Evolutionary conservation across 306 rosid genomes (phyloP).

Genomic region (Luffa acutangula): DNA sequence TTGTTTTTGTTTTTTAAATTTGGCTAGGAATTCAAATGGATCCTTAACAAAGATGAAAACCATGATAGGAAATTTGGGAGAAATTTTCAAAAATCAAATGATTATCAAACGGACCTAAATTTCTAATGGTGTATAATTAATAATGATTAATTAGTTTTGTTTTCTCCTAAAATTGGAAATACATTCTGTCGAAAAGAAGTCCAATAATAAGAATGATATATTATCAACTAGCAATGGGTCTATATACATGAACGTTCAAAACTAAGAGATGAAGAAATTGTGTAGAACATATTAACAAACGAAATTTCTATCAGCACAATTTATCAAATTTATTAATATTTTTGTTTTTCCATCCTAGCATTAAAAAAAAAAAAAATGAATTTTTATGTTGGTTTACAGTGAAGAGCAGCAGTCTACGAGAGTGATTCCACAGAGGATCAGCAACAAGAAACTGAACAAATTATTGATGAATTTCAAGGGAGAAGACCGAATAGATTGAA

Average conservation of each 20-base stretch:
- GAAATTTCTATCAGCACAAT: background rate
- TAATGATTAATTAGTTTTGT: too few relatives aligned
- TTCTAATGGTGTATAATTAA: too few relatives aligned
- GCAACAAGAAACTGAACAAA: conserved; percentile 81
- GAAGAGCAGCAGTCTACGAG: conserved; percentile 30
- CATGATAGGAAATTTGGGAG: too few relatives aligned
- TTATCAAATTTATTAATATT: background rate
- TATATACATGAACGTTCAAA: background rate
- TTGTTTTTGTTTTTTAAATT: too few relatives aligned
- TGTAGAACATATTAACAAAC: background rate
- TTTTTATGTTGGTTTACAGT: conserved; percentile 22
- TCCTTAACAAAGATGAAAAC: too few relatives aligned
- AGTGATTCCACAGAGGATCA: conserved; percentile 51
- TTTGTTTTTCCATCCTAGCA: background rate
- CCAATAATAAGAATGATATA: too few relatives aligned
- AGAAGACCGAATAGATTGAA: conserved; percentile 14
- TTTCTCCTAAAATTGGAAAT: too few relatives aligned
- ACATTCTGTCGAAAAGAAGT: too few relatives aligned
- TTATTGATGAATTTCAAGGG: conserved; percentile 49
- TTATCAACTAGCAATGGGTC: too few relatives aligned
- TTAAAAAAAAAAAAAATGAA: background rate
- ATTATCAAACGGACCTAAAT: too few relatives aligned
- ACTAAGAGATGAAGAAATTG: background rate
- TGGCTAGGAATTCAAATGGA: too few relatives aligned
- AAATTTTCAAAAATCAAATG: too few relatives aligned